Percentiles rank a stretch among this genome's conserved stretches.
These are phyloP conservation scores for Marasmius oreades DNA, from an alignment of 1,284 basidiomycete genomes.

Conservation along the genomic window DNA sequence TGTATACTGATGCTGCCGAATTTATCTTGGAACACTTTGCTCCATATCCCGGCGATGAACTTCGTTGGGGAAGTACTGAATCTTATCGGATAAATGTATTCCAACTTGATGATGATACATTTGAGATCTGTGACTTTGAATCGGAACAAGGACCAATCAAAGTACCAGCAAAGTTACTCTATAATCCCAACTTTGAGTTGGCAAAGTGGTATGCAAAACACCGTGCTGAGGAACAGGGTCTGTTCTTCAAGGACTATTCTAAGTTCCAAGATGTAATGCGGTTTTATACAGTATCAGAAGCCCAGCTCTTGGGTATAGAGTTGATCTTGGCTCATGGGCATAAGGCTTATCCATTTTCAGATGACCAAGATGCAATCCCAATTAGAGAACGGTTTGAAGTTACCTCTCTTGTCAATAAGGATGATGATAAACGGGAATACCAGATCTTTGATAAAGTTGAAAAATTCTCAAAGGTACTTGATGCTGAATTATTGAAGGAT, in stretches of 20 bases:
- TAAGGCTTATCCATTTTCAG: neutral
- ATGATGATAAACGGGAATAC: neutral
- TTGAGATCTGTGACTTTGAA: neutral
- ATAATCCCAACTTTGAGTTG: neutral
- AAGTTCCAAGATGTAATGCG: neutral
- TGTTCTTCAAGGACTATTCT: neutral
- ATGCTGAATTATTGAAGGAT: neutral
- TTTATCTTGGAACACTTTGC: neutral
- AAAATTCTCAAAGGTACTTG: neutral
- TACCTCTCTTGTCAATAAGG: neutral
- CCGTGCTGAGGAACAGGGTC: neutral
- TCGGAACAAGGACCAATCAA: neutral
- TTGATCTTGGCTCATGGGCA: neutral
- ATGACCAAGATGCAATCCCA: neutral
- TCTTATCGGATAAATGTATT: neutral
- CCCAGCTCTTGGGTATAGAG: neutral
- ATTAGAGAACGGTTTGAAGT: neutral
- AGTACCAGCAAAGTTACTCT: neutral
- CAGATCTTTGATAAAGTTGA: neutral
- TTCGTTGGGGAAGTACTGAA: neutral
- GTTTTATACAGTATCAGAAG: neutral
- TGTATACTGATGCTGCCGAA: neutral
- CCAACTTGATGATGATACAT: neutral
- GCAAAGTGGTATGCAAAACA: neutral
- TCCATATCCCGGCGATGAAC: conserved; percentile 6